Percentiles rank a stretch among this genome's conserved stretches.
These are phyloP conservation scores for Inga oerstediana DNA, from an alignment of 306 rosid species.

Conservation along the genomic window DNA sequence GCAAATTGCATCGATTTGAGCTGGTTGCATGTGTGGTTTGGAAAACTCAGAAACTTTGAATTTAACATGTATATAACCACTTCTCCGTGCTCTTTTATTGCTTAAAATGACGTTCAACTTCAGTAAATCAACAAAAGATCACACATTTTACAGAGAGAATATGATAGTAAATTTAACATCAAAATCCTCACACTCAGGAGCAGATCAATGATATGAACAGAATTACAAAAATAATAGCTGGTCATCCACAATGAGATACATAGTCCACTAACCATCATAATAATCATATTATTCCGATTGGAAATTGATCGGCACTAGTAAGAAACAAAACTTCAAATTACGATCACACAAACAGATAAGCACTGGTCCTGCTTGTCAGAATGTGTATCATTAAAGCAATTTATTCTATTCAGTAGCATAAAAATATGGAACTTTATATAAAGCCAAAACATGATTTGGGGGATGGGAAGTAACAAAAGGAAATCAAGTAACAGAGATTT, in stretches of 20 bases:
- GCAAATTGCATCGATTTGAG: slow-evolving; percentile 25
- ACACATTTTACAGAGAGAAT: neutral
- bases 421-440: neutral
- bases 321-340: neutral
- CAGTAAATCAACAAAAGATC: neutral
- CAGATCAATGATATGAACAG: neutral
- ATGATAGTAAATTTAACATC: neutral
- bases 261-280: neutral
- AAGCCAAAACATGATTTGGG: neutral
- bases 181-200: neutral
- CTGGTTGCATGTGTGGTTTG: slow-evolving; percentile 21
- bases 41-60: slow-evolving; percentile 31
- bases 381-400: neutral
- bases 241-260: neutral
- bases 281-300: neutral
- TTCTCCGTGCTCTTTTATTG: neutral
- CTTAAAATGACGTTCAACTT: slow-evolving; percentile 7
- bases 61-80: slow-evolving; percentile 51
- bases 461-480: neutral
- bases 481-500: neutral
- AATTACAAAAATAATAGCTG: neutral
- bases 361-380: neutral
- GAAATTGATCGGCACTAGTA: neutral
- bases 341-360: neutral
- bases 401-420: neutral